A percentile compares a stretch with the other conserved stretches of the same genome.
Evolutionary conservation across 2,329 filamentous ascomycete species (phyloP).

Genomic region (Juglanconis juglandina): DNA sequence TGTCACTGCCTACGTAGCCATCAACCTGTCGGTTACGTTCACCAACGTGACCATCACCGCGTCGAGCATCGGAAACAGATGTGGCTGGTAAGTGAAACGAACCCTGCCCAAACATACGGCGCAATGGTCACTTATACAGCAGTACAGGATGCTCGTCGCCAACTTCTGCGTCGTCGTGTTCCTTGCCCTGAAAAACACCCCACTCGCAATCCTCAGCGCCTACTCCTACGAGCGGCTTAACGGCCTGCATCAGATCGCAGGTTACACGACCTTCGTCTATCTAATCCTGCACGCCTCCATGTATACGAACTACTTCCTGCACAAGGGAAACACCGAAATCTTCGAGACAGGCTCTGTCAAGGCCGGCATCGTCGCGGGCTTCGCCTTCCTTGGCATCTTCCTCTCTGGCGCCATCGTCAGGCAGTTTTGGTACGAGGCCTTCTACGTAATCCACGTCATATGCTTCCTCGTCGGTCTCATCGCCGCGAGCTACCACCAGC

Average conservation of each 20-base stretch:
- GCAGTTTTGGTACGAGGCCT: constrained; percentile 52
- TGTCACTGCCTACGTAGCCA: constrained; percentile 27
- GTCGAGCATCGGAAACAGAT: constrained; percentile 25
- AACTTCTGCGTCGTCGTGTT: constrained; percentile 53
- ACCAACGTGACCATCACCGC: constrained; percentile 25
- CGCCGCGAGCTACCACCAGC: constrained; percentile 50
- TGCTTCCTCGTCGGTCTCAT: constrained; percentile 49
- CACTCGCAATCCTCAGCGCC: constrained; percentile 48
- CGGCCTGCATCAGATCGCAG: constrained; percentile 52
- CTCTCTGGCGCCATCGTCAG: constrained; percentile 42
- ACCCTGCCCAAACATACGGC: neutral
- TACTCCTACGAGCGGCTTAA: constrained; percentile 60
- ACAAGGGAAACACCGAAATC: constrained; percentile 23
- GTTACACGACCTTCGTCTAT: constrained; percentile 45
- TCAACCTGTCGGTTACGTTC: constrained; percentile 28
- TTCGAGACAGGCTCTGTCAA: constrained; percentile 39
- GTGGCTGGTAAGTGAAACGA: constrained; percentile 29
- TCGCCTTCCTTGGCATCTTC: constrained; percentile 42
- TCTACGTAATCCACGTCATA: constrained; percentile 50
- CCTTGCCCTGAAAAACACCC: constrained; percentile 57
- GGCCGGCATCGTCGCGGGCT: constrained; percentile 46
- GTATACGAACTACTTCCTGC: constrained; percentile 41
- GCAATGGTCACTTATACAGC: neutral
- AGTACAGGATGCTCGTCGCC: constrained; percentile 25
- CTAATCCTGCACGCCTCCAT: constrained; percentile 44